Evolutionary conservation across 495 filamentous ascomycete genomes (phyloP).

Genomic region (Alectoria sarmentosa): DNA sequence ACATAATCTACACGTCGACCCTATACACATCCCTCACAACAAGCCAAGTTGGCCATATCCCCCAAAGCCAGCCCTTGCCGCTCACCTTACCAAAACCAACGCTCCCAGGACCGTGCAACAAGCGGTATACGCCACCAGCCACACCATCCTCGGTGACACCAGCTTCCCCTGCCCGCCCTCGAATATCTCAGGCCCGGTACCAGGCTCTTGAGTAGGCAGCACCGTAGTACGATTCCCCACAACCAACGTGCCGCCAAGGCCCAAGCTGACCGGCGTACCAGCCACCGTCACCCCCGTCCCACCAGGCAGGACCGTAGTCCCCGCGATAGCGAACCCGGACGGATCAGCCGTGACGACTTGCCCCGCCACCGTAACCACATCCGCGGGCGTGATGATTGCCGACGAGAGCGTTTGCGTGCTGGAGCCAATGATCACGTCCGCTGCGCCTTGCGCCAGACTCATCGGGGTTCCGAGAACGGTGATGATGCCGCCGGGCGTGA

Average conservation of each 20-base stretch:
- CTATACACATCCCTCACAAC: too few species aligned
- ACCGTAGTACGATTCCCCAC: conserved; percentile 6
- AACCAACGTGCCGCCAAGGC: neutral
- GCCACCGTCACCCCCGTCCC: conserved; percentile 3
- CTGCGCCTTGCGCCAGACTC: conserved; percentile 7
- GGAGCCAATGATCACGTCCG: conserved; percentile 10
- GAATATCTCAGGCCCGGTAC: neutral
- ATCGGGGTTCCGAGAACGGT: conserved; percentile 15
- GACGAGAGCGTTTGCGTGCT: neutral
- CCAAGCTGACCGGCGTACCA: conserved; percentile 16
- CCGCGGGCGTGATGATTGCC: conserved; percentile 1
- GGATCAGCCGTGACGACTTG: conserved; percentile 16
- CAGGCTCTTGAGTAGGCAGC: neutral
- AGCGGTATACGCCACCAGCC: neutral
- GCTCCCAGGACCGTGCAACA: neutral
- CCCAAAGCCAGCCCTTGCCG: neutral
- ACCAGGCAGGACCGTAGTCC: conserved; percentile 11
- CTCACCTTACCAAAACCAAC: neutral
- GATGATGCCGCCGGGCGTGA: conserved; percentile 8
- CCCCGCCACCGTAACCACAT: conserved; percentile 10
- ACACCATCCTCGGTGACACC: neutral
- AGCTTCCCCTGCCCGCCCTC: conserved; percentile 5
- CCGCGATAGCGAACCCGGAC: conserved; percentile 11
- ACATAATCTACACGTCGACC: too few species aligned
- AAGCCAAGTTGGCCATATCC: too few species aligned